A percentile compares a stretch with the other conserved stretches of the same genome.
Conservation (phyloP, 2,329 filamentous ascomycete genomes). For the Zymoseptoria ardabiliae region DNA sequence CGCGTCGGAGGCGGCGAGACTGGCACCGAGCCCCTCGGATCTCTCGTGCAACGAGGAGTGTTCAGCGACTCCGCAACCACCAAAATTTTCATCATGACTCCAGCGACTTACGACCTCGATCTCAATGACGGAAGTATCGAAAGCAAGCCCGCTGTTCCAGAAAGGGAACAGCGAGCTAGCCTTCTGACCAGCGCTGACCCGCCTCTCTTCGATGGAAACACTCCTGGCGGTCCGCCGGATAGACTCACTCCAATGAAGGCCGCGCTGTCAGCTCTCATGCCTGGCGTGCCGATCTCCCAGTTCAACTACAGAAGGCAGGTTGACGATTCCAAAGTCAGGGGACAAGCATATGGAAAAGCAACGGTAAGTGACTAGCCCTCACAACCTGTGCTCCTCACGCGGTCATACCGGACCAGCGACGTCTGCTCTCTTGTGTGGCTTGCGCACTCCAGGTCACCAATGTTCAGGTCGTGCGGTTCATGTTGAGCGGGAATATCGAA, state of each 20-base stretch:
- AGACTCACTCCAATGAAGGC: background rate
- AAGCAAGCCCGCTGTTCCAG: background rate
- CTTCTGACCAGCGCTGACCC: background rate
- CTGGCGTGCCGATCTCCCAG: background rate
- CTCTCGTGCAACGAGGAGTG: background rate
- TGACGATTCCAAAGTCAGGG: background rate
- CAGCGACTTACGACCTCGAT: background rate
- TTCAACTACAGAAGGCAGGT: background rate
- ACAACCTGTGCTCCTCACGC: background rate
- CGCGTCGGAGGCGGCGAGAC: background rate
- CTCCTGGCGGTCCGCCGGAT: background rate
- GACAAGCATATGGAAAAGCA: background rate
- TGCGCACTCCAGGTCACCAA: too few species aligned
- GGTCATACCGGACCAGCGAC: too few species aligned
- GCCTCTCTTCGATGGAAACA: background rate
- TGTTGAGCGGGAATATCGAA: too few species aligned
- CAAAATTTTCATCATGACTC: constrained; percentile 1
- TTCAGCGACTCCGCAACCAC: background rate
- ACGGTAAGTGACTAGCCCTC: background rate
- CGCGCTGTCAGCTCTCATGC: background rate
- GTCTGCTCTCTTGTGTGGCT: too few species aligned
- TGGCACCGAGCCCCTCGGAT: background rate
- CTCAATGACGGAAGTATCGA: background rate
- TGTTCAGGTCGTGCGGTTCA: too few species aligned
- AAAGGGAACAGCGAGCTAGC: background rate